Evolutionary conservation across 2,329 filamentous ascomycete genomes (phyloP), one percentile per base, ranked within the genome.

Genomic region (Taxawa tesnikishii): DNA sequence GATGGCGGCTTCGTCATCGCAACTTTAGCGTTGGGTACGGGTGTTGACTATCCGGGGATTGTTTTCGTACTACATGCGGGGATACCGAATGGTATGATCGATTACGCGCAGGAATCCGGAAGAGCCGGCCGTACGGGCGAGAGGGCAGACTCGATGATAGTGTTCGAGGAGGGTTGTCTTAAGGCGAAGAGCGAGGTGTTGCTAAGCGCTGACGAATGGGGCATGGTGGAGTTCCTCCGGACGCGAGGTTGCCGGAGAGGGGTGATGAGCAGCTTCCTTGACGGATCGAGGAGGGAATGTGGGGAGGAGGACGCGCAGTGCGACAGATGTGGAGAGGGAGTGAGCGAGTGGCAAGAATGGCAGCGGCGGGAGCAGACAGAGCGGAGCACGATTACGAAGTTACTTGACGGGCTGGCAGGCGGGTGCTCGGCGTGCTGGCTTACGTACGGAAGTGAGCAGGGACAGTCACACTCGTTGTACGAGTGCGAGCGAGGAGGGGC

Each of bases 101-200:
- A 38, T 18, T 40, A 33, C 36, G 35, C 36, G 5, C 26, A 40
- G 29, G 38, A 38, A 26, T 38, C 38, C 4, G 36, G 38, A 5
- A 28, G 38, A 23, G 38, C 23, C 5, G 32, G 38, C 6, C 23
- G 28, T 14, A 24, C 25, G 12, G 36, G 28, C 8, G 32, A 40
- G 35, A 26, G 23, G 17, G 38, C 36, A 11, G 24, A 23, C 16
- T 28, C 31, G 23, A 26, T 31, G 11, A 25, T 31, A 23, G 15
- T 33, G 9, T 17, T 37, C n/a, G 28, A 31, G 11, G 15, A 39
- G 6, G 30, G 31, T n/a, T n/a, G 5, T 31, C 5, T 16, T 18
- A 23, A 7, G 26, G 21, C 15, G 25, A 34, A 17, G 26, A 27
- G 14, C 11, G 3, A 29, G 16, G 26, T 7, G 15, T 13, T 4